phyloP scores from a whole-genome alignment of 805 yeast genomes.

The Yamadazyma ubonensis region DNA sequence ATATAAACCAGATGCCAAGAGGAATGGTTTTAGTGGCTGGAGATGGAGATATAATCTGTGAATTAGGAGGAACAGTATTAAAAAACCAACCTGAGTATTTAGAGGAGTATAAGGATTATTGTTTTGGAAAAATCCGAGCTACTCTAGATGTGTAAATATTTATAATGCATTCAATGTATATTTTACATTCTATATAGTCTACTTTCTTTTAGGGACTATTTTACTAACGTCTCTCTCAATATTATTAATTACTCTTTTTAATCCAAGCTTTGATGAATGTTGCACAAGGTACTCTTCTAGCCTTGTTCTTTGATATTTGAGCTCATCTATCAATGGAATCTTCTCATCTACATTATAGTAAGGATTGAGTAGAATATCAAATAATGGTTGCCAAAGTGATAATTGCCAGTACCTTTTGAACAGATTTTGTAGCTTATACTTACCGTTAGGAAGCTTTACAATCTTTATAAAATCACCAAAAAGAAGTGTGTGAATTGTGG shows the following conservation, averaged over 20 bases:
- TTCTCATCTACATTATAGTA: constrained; percentile 22
- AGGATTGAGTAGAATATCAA: constrained; percentile 65
- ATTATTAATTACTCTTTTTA: constrained; percentile 12
- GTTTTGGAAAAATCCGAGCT: constrained; percentile 40
- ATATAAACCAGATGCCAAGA: constrained; percentile 31
- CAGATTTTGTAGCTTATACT: constrained; percentile 39
- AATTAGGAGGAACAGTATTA: constrained; percentile 33
- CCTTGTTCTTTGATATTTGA: constrained; percentile 31
- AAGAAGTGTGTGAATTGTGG: constrained; percentile 66
- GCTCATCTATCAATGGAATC: constrained; percentile 41
- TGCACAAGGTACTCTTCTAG: constrained; percentile 44
- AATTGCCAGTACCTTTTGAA: constrained; percentile 76
- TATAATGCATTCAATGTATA: neutral
- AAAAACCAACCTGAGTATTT: constrained; percentile 33
- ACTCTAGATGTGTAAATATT: constrained; percentile 22
- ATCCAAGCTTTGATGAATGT: constrained; percentile 8
- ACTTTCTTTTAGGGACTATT: constrained; percentile 8
- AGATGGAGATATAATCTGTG: constrained; percentile 36
- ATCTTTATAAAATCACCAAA: constrained; percentile 66
- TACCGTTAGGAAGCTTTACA: constrained; percentile 21
- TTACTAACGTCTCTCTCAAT: constrained; percentile 12
- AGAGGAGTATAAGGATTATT: constrained; percentile 41
- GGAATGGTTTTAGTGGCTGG: constrained; percentile 46
- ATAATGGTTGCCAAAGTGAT: constrained; percentile 67
- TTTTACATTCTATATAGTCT: neutral